Base-by-base conservation (phyloP, 345 rosid genomes). In the Schrenkiella parvula region DNA sequence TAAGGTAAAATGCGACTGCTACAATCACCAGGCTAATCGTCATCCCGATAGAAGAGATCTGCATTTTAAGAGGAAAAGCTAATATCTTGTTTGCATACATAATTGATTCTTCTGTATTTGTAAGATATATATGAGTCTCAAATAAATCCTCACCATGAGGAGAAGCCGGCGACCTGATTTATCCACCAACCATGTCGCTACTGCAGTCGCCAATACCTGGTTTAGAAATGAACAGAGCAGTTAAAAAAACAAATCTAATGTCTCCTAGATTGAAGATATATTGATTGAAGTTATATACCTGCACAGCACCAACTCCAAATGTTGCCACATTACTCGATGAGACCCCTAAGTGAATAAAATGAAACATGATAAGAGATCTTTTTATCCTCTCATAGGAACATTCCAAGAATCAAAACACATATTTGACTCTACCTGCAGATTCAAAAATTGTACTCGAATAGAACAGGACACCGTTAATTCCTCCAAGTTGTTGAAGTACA, bases 381-480 rank as follows among this genome's bases (percentile, higher is more conserved):
- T 22, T 64, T 25, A 37, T 46, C 55, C n/a, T 46, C 19, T 37
- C 55, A 48, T 1, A 56, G 6, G 23, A 64, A 28, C 56, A 69
- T 39, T 65, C 21, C 62, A 71, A 32, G 25, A 58, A 9, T 70
- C 47, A 44, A 46, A 22, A 71, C 22, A 65, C 4, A 22, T 5
- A 57, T 50, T 15, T 46, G 31, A 39, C 38, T 82, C 74, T 41
- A 91, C 99, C 99, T 53, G 99, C 96, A 70, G 83, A 68, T 77
- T 77, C 79, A 66, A 95, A 95, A 73, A 95, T 95, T 73, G 79
- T 87, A 66, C 89, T 88, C 43, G 98, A 88, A 80, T 95, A 95
- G 88, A 95, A 95, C 54, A 95, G 77, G 77, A 95, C 98, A 15
- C 89, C 98, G 48, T 95, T 91, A 59, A 91, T 88, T 61, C 99